These are phyloP conservation scores for Aspergillus sp. DNA, from an alignment of 2,329 filamentous ascomycete genomes.

Conservation along the genomic window DNA sequence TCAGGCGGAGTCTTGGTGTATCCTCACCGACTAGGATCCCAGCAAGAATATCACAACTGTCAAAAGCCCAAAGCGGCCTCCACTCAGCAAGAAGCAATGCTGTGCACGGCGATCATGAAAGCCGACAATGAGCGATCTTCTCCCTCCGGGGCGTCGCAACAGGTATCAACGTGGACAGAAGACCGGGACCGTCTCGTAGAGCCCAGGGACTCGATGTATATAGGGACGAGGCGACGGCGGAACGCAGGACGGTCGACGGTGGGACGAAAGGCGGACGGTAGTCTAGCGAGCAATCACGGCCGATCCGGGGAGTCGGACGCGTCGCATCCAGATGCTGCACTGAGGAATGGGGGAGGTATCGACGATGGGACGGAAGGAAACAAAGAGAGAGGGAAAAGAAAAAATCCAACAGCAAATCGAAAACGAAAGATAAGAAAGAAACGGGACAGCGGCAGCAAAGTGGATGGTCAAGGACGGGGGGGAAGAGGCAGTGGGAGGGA, in stretches of 20 bases:
- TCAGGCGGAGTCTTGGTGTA: no score
- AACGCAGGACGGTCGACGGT: neutral
- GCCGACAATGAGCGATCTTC: neutral
- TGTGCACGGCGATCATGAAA: neutral
- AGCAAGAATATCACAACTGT: no score
- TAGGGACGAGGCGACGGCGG: neutral
- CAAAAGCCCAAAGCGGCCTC: neutral
- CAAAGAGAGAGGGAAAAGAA: neutral
- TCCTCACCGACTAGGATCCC: no score
- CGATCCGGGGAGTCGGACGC: conserved; percentile 7
- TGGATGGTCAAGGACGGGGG: neutral
- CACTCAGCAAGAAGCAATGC: neutral
- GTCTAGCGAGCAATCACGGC: neutral
- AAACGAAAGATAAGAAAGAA: neutral
- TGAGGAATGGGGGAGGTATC: neutral
- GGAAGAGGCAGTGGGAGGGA: neutral
- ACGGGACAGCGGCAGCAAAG: neutral
- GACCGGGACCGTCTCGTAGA: neutral
- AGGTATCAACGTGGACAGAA: neutral
- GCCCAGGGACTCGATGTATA: neutral
- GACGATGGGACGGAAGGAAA: neutral
- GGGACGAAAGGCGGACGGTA: no score
- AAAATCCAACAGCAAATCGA: neutral
- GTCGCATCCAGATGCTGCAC: conserved; percentile 9
- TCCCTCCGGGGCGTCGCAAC: neutral